phyloP scores from a whole-genome alignment of 1,284 basidiomycete species.

The Cryptococcus sp. region DNA sequence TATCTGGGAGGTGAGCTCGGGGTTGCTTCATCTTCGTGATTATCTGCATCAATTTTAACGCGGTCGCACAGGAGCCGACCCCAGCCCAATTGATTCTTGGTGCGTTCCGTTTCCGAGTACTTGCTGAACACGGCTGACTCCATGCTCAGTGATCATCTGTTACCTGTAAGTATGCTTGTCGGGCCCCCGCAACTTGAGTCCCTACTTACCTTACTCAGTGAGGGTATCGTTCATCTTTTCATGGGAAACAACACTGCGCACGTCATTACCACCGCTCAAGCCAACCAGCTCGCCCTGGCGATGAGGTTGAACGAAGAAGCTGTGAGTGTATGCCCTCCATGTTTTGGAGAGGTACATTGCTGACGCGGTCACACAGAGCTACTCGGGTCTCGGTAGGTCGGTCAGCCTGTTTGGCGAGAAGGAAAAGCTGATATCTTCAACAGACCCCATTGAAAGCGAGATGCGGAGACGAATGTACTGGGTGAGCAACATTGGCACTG shows the following conservation, averaged over 20 bases:
- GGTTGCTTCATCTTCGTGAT: no score
- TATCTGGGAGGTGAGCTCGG: slow-evolving; percentile 33
- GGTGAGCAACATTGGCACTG: slow-evolving; percentile 18
- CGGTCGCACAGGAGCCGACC: slow-evolving; percentile 16
- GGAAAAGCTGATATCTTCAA: not conserved
- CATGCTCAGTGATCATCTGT: slow-evolving; percentile 21
- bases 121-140: not conserved
- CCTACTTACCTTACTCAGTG: slow-evolving; percentile 8
- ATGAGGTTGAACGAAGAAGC: slow-evolving; percentile 41
- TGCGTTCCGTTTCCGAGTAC: slow-evolving; percentile 6
- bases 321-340: slow-evolving; percentile 12
- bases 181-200: not conserved
- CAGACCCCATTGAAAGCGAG: slow-evolving; percentile 39
- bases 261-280: slow-evolving; percentile 35
- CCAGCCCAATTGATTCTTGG: slow-evolving; percentile 19
- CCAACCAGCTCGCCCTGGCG: slow-evolving; percentile 40
- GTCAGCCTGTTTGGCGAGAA: not conserved
- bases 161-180: slow-evolving; percentile 21
- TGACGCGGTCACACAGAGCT: slow-evolving; percentile 26
- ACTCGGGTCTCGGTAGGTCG: slow-evolving; percentile 18
- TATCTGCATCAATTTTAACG: not conserved
- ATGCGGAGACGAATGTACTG: slow-evolving; percentile 41
- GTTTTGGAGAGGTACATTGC: not conserved
- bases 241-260: slow-evolving; percentile 45
- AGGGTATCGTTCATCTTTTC: slow-evolving; percentile 42